phyloP scores from a whole-genome alignment of 2,329 filamentous ascomycete species.

The Huntiella omanensis region DNA sequence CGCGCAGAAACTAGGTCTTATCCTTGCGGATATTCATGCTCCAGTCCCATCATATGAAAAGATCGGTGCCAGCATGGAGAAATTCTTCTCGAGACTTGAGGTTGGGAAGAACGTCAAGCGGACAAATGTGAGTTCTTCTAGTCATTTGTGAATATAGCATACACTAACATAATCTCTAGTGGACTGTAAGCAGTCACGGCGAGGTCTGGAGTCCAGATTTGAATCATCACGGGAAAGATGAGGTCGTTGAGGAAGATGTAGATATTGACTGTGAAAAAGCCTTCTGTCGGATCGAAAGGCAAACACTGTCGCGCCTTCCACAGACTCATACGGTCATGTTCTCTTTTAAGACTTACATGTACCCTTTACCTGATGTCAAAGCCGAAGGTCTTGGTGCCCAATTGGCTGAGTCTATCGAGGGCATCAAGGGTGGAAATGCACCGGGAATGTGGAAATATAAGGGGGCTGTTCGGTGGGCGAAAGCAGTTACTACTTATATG shows the following conservation, averaged over 20 bases:
- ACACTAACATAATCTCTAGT: conserved; percentile 18
- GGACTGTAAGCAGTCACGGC: conserved; percentile 27
- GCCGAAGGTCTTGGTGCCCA: conserved; percentile 27
- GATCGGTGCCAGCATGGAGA: conserved; percentile 36
- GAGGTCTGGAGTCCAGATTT: conserved; percentile 22
- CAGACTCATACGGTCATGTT: conserved; percentile 29
- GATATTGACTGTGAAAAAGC: conserved; percentile 22
- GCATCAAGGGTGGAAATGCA: conserved; percentile 29
- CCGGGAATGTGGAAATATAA: conserved; percentile 36
- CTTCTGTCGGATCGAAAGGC: conserved; percentile 28
- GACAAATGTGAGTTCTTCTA: conserved; percentile 24
- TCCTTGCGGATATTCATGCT: conserved; percentile 29
- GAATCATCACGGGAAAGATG: conserved; percentile 20
- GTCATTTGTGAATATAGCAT: neutral
- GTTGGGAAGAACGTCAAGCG: conserved; percentile 30
- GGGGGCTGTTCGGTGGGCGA: conserved; percentile 28
- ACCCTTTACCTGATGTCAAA: conserved; percentile 28
- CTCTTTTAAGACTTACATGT: conserved; percentile 37
- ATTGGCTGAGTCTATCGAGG: conserved; percentile 34
- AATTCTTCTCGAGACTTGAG: conserved; percentile 29
- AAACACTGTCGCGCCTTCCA: conserved; percentile 31
- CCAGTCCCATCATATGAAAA: conserved; percentile 36
- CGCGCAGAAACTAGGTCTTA: conserved; percentile 27
- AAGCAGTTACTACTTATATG: conserved; percentile 27
- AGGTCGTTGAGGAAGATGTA: conserved; percentile 19